Conservation (phyloP, 768 basidiomycete genomes). For the Royoungia palumana region DNA sequence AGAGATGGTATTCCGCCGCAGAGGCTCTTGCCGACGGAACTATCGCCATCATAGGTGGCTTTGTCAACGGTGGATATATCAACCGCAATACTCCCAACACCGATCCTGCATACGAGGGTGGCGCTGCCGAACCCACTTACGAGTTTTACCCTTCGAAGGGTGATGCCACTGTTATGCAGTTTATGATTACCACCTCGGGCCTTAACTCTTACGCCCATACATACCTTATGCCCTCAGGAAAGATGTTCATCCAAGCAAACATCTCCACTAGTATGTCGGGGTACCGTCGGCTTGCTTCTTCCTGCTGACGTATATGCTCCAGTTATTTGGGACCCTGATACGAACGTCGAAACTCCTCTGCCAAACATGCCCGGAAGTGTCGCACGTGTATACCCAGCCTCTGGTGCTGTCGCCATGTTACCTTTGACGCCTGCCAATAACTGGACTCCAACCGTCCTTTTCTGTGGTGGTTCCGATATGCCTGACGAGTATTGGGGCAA, state of each 20-base stretch:
- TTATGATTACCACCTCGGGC: slow-evolving; percentile 70
- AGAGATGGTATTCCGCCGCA: slow-evolving; percentile 77
- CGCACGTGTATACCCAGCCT: slow-evolving; percentile 87
- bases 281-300: background rate
- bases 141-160: slow-evolving; percentile 76
- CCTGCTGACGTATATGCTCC: background rate
- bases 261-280: slow-evolving; percentile 32
- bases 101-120: slow-evolving; percentile 61
- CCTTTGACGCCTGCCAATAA: slow-evolving; percentile 88
- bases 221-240: slow-evolving; percentile 72
- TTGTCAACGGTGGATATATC: slow-evolving; percentile 73
- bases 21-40: slow-evolving; percentile 75
- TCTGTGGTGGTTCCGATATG: slow-evolving; percentile 89
- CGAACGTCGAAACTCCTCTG: slow-evolving; percentile 57
- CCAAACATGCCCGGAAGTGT: slow-evolving; percentile 72
- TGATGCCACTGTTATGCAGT: slow-evolving; percentile 53
- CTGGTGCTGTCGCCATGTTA: slow-evolving; percentile 85
- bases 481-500: slow-evolving; percentile 72
- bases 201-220: slow-evolving; percentile 76
- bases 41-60: slow-evolving; percentile 78
- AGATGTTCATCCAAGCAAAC: slow-evolving; percentile 82
- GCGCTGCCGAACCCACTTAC: slow-evolving; percentile 75
- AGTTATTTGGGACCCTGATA: slow-evolving; percentile 53
- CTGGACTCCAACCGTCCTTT: slow-evolving; percentile 79
- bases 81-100: slow-evolving; percentile 70